These are phyloP conservation scores for Brassica balearica DNA, from an alignment of 441 rosid genomes.

Conservation along the genomic window DNA sequence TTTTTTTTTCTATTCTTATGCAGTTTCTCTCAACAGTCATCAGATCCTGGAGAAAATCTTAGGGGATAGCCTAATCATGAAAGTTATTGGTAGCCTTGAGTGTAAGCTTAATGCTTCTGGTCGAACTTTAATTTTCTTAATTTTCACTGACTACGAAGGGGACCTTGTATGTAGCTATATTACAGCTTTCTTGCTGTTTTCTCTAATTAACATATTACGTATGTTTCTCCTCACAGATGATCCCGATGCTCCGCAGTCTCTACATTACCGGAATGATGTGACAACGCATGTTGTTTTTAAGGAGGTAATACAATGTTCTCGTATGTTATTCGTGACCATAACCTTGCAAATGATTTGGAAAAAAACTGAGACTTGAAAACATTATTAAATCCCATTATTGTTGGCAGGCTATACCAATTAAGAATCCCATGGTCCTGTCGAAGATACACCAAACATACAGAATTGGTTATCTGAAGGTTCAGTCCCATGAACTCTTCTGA, in stretches of 20 bases:
- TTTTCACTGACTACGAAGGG: slow-evolving; percentile 10
- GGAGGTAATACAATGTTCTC: slow-evolving; percentile 65
- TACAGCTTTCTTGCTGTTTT: no score
- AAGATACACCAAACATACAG: slow-evolving; percentile 93
- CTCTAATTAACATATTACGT: no score
- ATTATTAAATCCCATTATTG: slow-evolving; percentile 22
- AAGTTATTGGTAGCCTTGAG: slow-evolving; percentile 87
- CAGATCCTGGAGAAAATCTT: slow-evolving; percentile 82
- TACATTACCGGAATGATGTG: slow-evolving; percentile 72
- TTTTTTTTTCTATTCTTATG: slow-evolving; percentile 36
- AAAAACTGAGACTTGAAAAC: slow-evolving; percentile 19
- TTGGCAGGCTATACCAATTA: slow-evolving; percentile 81
- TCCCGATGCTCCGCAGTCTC: slow-evolving; percentile 69
- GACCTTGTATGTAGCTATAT: not conserved
- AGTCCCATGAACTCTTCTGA: slow-evolving; percentile 30
- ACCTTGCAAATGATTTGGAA: not conserved
- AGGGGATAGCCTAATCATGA: slow-evolving; percentile 84
- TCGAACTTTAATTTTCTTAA: slow-evolving; percentile 4
- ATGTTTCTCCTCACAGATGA: slow-evolving; percentile 64
- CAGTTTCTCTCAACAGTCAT: slow-evolving; percentile 84
- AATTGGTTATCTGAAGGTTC: slow-evolving; percentile 91
- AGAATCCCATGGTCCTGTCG: slow-evolving; percentile 71
- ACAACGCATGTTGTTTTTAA: slow-evolving; percentile 85
- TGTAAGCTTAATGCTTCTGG: slow-evolving; percentile 59
- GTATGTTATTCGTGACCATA: slow-evolving; percentile 14